Evolutionary conservation across 495 filamentous ascomycete species (phyloP).

Genomic region (Talaromyces nanjingensis): DNA sequence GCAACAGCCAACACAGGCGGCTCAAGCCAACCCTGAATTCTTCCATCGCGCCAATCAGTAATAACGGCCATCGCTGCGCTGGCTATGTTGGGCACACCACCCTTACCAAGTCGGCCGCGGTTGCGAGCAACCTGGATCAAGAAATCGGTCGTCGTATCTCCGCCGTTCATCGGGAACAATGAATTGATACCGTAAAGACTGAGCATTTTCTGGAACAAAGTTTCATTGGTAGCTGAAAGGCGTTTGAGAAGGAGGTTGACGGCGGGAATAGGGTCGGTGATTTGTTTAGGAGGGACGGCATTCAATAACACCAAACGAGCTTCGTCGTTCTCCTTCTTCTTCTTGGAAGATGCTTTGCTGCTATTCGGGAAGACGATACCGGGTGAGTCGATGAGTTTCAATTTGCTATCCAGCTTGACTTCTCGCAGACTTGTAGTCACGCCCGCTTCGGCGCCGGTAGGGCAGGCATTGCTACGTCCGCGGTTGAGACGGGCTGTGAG

Average conservation of each 20-base stretch:
- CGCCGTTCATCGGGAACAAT: conserved; percentile 54
- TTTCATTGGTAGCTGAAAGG: conserved; percentile 57
- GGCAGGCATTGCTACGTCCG: conserved; percentile 61
- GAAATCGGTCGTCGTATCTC: conserved; percentile 85
- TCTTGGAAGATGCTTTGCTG: conserved; percentile 49
- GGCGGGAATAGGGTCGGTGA: conserved; percentile 82
- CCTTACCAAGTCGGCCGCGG: conserved; percentile 80
- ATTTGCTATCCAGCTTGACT: conserved; percentile 91
- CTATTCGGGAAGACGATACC: conserved; percentile 85
- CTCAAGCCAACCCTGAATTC: conserved; percentile 88
- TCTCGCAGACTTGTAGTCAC: conserved; percentile 83
- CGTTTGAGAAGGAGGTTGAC: conserved; percentile 74
- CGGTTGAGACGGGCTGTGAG: conserved; percentile 75
- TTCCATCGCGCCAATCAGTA: conserved; percentile 90
- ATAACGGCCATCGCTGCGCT: conserved; percentile 88
- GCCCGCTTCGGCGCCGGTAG: conserved; percentile 86
- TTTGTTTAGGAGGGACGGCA: conserved; percentile 87
- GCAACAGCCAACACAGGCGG: conserved; percentile 59
- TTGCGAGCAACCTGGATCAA: conserved; percentile 90
- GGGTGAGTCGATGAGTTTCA: conserved; percentile 91
- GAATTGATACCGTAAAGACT: conserved; percentile 75
- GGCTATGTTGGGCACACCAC: conserved; percentile 81
- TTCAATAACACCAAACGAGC: conserved; percentile 83
- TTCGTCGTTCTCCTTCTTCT: conserved; percentile 47
- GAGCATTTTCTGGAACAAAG: conserved; percentile 66